phyloP scores from a whole-genome alignment of 768 basidiomycete species.

The Boletus eberwhitei region DNA sequence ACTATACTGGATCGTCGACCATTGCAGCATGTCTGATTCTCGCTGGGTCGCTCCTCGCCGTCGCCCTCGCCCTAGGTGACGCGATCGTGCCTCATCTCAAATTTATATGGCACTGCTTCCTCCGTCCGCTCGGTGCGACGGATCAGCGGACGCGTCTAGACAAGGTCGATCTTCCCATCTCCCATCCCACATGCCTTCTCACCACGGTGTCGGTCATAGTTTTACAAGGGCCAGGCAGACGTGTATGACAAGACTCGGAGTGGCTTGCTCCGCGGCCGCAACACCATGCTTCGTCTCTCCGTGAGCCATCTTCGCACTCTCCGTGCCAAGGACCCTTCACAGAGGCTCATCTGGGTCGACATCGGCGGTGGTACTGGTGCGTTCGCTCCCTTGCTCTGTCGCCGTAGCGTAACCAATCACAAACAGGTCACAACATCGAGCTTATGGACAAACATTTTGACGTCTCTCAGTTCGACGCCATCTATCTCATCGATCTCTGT shows the following conservation, averaged over 20 bases:
- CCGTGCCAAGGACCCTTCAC: conserved; percentile 35
- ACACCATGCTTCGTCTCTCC: conserved; percentile 68
- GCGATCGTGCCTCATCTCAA: conserved; percentile 39
- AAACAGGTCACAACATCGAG: conserved; percentile 57
- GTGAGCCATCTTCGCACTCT: conserved; percentile 58
- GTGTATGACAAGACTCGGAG: conserved; percentile 69
- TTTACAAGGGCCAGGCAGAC: conserved; percentile 66
- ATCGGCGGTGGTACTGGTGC: conserved; percentile 71
- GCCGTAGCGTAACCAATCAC: not conserved
- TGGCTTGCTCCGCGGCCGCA: conserved; percentile 60
- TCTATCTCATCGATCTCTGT: conserved; percentile 74
- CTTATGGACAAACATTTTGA: conserved; percentile 63
- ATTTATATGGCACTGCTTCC: conserved; percentile 51
- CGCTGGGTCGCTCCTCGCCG: conserved; percentile 19
- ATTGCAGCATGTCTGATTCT: conserved; percentile 28
- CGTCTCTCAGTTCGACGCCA: conserved; percentile 56
- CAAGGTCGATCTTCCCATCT: conserved; percentile 29
- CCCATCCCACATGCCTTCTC: not conserved
- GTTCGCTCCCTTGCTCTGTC: not conserved
- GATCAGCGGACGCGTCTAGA: conserved; percentile 46
- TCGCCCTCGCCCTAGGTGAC: conserved; percentile 19
- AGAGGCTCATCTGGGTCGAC: conserved; percentile 70
- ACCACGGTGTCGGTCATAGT: conserved; percentile 30
- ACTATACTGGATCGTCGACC: conserved; percentile 30
- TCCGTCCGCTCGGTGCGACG: conserved; percentile 38